Evolutionary conservation across 2,329 filamentous ascomycete genomes (phyloP), one percentile per base, ranked within the genome.

Genomic region (Dactylellina sp.): DNA sequence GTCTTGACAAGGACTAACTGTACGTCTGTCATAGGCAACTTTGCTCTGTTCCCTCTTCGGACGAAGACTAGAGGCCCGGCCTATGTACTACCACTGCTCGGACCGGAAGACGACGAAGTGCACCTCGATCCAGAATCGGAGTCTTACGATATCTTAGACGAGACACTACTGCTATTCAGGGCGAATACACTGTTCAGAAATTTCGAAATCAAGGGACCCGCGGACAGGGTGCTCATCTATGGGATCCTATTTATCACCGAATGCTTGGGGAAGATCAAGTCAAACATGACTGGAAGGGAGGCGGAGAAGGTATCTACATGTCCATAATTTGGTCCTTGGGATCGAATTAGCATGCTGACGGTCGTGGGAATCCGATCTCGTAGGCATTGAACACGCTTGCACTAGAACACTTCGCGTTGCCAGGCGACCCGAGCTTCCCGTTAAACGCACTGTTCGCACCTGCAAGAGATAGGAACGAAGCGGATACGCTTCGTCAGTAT

Each of bases 131-230:
- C 93, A 55, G 92, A 95, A 81, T 89, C 88, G 82, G 92, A 97
- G 82, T 93, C 91, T 80, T 98, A 98, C 85, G 95, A 99, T 84
- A 91, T 95, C 75, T 87, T 98, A 63, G 95, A 99, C 83, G 95
- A 99, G 85, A 89, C 96, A 57, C 87, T 99, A 63, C 87, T 89
- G 11, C 87, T 98, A 55, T 99, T 98, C 86, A 92, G 95, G 77
- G 94, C 95, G 79, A 98, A 99, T 85, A 97, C 94, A 74, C 94
- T 99, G 83, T 99, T 98, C 86, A 91, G 95, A 80, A 99, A 98
- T 86, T 99, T 99, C 80, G 95, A 98, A 85, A 96, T 98, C 84
- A 94, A 97, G 83, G 95, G 95, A 12, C 91, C 92, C 24, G 94
- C 95, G 70, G 95, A 99, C 83, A 88, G 95, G 42, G 88, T 98